Base-by-base conservation (phyloP, 2,329 filamentous ascomycete genomes). In the Dactylellina cionopaga region DNA sequence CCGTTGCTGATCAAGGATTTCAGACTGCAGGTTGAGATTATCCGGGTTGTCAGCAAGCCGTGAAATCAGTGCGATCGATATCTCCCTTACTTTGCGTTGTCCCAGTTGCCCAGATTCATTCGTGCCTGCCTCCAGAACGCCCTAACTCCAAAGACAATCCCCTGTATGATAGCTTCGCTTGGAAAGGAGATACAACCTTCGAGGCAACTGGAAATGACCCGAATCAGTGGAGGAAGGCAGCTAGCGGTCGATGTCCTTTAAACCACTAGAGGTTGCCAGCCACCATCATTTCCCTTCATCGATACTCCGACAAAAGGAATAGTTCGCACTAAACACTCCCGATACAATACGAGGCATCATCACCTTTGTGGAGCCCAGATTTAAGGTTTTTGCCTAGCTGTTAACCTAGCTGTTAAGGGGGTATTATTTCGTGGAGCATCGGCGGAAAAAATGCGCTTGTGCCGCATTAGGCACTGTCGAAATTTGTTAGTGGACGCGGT, bases 391-490 rank as follows among this genome's bases (percentile, higher is more conserved):
- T n/a, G n/a, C n/a, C 19, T 22, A 22, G 11, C 11, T 49, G 44
- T 49, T 25, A 22, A 27, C 7, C 44, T 49, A 13, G 44, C 44
- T 22, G 31, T 49, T 27, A 11, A 49, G 35, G 25, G 25, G 35
- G 25, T 47, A 17, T 37, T 17, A 43, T 44, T 63, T 24, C 22
- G 10, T 33, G 46, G 27, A 13, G 31, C 22, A 47, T 51, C 37
- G 49, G 60, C 41, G 37, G 49, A 55, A 39, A 39, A 3, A 9
- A 31, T 55, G 68, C 68, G 68, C 52, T 52, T 72, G 31, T 71
- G 68, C 68, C 68, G 51, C 24, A 60, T 60, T 49, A 72, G 68
- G 68, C 68, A 60, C 22, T 72, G 52, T 72, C 68, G 68, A 72
- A 47, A 41, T 58, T 62, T 63, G 66, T 58, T 62, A 49, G 58